Evolutionary conservation across 2,329 filamentous ascomycete species (phyloP).

Genomic region (Remersonia thermophila): DNA sequence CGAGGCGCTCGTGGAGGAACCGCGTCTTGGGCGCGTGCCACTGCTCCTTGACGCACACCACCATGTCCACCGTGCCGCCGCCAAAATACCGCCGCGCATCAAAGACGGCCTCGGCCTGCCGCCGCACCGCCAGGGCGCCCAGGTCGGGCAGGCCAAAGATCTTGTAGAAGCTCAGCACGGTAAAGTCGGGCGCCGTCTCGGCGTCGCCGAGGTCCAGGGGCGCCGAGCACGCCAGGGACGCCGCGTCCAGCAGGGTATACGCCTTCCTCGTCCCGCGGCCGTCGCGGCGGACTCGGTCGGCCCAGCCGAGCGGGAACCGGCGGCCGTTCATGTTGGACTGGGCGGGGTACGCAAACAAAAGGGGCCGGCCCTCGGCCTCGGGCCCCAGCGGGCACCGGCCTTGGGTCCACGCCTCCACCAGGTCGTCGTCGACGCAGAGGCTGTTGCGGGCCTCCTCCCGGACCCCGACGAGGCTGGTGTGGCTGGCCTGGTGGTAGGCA

Average conservation of each 20-base stretch:
- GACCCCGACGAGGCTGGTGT: slow-evolving; percentile 77
- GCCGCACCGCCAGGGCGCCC: slow-evolving; percentile 71
- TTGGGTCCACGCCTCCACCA: slow-evolving; percentile 54
- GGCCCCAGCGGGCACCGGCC: slow-evolving; percentile 22
- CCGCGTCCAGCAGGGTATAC: slow-evolving; percentile 73
- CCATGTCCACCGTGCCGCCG: slow-evolving; percentile 87
- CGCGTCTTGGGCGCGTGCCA: slow-evolving; percentile 71
- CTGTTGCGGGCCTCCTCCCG: slow-evolving; percentile 57
- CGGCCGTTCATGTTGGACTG: slow-evolving; percentile 89
- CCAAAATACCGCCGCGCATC: slow-evolving; percentile 70
- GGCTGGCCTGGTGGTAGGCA: slow-evolving; percentile 69
- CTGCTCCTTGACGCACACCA: slow-evolving; percentile 60
- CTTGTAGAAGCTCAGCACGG: slow-evolving; percentile 82
- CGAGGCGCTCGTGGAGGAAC: slow-evolving; percentile 66
- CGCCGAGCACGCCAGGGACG: slow-evolving; percentile 66
- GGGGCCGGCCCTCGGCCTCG: slow-evolving; percentile 19
- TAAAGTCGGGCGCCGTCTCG: slow-evolving; percentile 64
- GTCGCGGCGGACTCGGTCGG: slow-evolving; percentile 7
- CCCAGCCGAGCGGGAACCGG: slow-evolving; percentile 47
- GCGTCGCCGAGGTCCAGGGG: slow-evolving; percentile 56
- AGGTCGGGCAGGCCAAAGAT: slow-evolving; percentile 96
- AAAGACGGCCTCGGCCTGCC: slow-evolving; percentile 52
- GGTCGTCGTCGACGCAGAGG: slow-evolving; percentile 52
- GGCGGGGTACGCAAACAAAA: slow-evolving; percentile 67
- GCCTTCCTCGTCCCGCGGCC: slow-evolving; percentile 20